These are phyloP conservation scores for Allium cepa DNA, from an alignment of 106 monocot species.

Conservation along the genomic window DNA sequence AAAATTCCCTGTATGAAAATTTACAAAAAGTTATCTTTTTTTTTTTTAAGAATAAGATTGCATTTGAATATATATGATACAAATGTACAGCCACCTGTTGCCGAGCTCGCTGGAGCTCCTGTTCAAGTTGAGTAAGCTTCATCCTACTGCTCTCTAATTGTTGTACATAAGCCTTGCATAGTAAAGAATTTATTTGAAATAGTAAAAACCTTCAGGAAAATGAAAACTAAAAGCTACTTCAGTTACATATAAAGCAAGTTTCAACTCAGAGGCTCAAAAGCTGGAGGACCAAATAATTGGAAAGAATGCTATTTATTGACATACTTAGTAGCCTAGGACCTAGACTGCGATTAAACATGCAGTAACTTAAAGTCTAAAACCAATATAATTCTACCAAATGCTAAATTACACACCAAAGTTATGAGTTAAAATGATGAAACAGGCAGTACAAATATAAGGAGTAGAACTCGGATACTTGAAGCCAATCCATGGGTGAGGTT, in stretches of 20 bases:
- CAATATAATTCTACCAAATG: neutral
- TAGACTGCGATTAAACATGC: neutral
- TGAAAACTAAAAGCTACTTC: neutral
- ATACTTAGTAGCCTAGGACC: neutral
- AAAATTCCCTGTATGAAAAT: conserved; percentile 53
- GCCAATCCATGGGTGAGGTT: no score
- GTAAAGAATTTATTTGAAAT: neutral
- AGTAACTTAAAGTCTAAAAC: neutral
- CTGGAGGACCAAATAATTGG: neutral
- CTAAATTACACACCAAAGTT: neutral
- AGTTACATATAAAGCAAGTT: neutral
- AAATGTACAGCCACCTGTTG: conserved; percentile 33
- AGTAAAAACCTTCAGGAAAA: neutral
- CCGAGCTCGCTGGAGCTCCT: conserved; percentile 70
- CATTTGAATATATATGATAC: no score
- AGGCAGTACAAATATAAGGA: neutral
- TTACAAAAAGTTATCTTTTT: neutral
- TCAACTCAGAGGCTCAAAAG: neutral
- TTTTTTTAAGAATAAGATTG: no score
- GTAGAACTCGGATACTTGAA: no score
- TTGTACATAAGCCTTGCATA: conserved; percentile 71
- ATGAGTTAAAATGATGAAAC: neutral
- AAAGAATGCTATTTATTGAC: neutral
- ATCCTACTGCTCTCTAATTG: conserved; percentile 71
- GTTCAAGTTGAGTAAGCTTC: conserved; percentile 69